A percentile compares a stretch with the other conserved stretches of the same genome.
phyloP scores from a whole-genome alignment of 192 early-diverging fungal species.

The Geosiphon pyriformis region DNA sequence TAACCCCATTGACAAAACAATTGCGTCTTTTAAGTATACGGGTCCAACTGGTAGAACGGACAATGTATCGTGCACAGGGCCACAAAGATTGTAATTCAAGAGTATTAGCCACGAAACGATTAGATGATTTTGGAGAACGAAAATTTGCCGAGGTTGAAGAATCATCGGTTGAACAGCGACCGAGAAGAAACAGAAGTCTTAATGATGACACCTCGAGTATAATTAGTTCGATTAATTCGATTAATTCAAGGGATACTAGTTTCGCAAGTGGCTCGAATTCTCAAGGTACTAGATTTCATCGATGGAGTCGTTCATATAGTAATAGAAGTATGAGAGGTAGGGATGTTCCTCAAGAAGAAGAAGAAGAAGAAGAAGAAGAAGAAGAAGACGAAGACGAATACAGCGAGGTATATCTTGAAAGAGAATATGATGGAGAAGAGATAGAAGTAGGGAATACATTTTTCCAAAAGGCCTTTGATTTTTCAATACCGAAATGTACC shows the following conservation, averaged over 20 bases:
- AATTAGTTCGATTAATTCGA: neutral
- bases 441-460: neutral
- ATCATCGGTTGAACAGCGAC: too few relatives aligned
- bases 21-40: neutral
- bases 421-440: neutral
- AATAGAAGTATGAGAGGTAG: too few relatives aligned
- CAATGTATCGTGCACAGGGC: neutral
- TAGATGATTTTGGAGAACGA: neutral
- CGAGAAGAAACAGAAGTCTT: neutral
- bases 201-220: neutral
- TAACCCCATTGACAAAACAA: conserved; percentile 42
- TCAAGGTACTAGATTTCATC: neutral
- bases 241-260: neutral
- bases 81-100: neutral
- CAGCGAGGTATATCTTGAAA: neutral
- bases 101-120: neutral
- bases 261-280: neutral
- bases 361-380: neutral
- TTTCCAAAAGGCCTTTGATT: conserved; percentile 12
- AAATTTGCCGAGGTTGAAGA: neutral
- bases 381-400: neutral
- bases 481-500: conserved; percentile 12
- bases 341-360: neutral
- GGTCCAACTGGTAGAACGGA: conserved; percentile 5
- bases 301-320: neutral